Conservation (phyloP, 805 yeast genomes). For the Saturnispora ahearnii region DNA sequence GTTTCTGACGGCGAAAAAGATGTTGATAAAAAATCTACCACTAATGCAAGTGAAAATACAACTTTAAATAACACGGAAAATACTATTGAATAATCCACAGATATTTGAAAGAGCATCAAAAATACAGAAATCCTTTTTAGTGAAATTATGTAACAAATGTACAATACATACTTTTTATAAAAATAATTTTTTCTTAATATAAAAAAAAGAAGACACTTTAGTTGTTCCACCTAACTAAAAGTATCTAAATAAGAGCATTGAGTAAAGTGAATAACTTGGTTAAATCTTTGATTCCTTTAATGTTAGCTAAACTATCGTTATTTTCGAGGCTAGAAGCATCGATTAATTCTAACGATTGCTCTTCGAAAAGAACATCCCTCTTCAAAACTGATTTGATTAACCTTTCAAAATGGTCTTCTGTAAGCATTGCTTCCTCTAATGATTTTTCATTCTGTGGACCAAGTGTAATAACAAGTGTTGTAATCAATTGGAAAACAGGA, state of each 20-base stretch:
- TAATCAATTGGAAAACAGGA: conserved; percentile 65
- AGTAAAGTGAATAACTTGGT: conserved; percentile 24
- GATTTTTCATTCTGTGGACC: conserved; percentile 67
- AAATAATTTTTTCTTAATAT: too few relatives aligned
- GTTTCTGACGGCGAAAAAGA: neutral
- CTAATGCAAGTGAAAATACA: neutral
- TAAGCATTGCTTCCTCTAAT: conserved; percentile 39
- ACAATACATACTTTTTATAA: neutral
- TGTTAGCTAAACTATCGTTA: neutral
- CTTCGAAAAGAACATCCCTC: conserved; percentile 20
- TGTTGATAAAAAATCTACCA: neutral
- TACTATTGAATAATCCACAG: neutral
- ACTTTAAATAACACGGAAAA: neutral
- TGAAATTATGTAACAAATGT: neutral
- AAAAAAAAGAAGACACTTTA: too few relatives aligned
- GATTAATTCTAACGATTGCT: conserved; percentile 8
- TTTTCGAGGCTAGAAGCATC: neutral
- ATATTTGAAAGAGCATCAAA: neutral
- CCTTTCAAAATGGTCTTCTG: conserved; percentile 44
- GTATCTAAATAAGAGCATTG: conserved; percentile 17
- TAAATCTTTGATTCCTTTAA: conserved; percentile 19
- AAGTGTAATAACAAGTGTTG: conserved; percentile 60
- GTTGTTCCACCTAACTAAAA: too few relatives aligned
- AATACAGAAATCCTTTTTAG: neutral
- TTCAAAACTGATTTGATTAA: conserved; percentile 45